phyloP scores from a whole-genome alignment of 257 asterid genomes.

The Solanum pennellii region DNA sequence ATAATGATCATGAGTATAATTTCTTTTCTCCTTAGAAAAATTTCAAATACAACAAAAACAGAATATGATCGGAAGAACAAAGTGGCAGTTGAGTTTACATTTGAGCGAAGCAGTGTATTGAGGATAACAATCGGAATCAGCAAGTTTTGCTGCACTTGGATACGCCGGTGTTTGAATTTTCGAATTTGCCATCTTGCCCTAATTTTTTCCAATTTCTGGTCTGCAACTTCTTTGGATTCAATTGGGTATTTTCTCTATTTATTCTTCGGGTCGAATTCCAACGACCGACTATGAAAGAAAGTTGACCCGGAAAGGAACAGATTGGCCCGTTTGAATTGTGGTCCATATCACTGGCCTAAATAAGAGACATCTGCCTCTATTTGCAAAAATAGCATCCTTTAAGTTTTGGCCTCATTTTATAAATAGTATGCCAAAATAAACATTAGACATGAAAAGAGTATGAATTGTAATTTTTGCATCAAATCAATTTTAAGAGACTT shows the following conservation, averaged over 20 bases:
- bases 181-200: conserved; percentile 40
- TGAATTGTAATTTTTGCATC: background rate
- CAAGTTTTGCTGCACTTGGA: conserved; percentile 59
- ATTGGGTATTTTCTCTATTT: background rate
- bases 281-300: background rate
- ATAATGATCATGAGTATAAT: background rate
- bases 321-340: background rate
- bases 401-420: background rate
- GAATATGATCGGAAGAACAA: background rate
- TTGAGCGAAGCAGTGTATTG: conserved; percentile 88
- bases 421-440: background rate
- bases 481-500: background rate
- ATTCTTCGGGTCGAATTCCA: background rate
- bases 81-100: conserved; percentile 24
- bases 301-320: background rate
- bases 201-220: background rate
- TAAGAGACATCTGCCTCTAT: background rate
- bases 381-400: background rate
- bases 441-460: background rate
- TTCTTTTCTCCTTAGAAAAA: background rate
- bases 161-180: conserved; percentile 43
- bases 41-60: background rate
- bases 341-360: background rate
- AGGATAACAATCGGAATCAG: conserved; percentile 74
- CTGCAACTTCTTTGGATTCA: background rate